These are phyloP conservation scores for Prunella vulgaris DNA, from an alignment of 257 asterid genomes.

Conservation along the genomic window DNA sequence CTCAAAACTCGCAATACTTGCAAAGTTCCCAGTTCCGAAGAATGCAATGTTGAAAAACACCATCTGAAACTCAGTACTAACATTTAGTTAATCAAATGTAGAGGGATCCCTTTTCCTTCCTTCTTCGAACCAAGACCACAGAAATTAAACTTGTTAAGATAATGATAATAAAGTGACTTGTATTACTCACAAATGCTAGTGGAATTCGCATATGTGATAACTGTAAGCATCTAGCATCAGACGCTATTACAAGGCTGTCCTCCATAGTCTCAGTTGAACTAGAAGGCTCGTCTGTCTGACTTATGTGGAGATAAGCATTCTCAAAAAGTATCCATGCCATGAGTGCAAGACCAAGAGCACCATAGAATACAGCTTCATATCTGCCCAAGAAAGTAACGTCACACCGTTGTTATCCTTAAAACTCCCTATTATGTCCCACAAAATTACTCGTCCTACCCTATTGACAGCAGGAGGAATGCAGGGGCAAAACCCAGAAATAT, in stretches of 20 bases:
- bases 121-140: neutral
- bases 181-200: constrained; percentile 69
- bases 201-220: constrained; percentile 83
- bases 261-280: constrained; percentile 34
- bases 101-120: neutral
- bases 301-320: constrained; percentile 52
- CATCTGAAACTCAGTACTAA: constrained; percentile 46
- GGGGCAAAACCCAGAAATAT: constrained; percentile 96
- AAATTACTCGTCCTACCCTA: constrained; percentile 53
- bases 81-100: neutral
- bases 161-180: neutral
- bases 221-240: constrained; percentile 55
- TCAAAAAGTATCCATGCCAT: constrained; percentile 92
- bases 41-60: constrained; percentile 92
- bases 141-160: neutral
- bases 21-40: constrained; percentile 98
- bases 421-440: neutral
- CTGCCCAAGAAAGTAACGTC: constrained; percentile 38
- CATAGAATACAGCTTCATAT: constrained; percentile 89
- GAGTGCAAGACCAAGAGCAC: constrained; percentile 84
- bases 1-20: constrained; percentile 96
- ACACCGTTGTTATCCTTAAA: constrained; percentile 7
- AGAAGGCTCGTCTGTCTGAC: constrained; percentile 41
- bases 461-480: constrained; percentile 85
- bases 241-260: constrained; percentile 38